phyloP scores from a whole-genome alignment of 768 basidiomycete species.

The Leccinellum luteum region DNA sequence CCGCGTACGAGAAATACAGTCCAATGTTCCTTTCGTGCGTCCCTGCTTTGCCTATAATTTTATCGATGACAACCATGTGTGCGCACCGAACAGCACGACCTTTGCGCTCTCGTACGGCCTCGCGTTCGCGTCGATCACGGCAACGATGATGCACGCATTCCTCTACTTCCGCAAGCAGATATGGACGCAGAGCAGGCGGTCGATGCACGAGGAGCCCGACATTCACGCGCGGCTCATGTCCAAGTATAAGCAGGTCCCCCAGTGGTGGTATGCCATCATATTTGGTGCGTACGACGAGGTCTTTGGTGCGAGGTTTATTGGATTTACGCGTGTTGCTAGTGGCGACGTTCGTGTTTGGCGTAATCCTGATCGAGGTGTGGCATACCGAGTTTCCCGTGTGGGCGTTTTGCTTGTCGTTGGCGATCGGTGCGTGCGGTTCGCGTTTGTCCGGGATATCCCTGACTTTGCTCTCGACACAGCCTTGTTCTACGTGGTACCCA shows the following conservation, averaged over 20 bases:
- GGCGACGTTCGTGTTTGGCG: slow-evolving; percentile 55
- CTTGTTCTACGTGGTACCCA: slow-evolving; percentile 69
- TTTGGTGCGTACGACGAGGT: slow-evolving; percentile 18
- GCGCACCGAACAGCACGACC: slow-evolving; percentile 40
- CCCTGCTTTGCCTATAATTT: neutral
- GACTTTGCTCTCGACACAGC: slow-evolving; percentile 24
- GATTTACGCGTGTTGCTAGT: slow-evolving; percentile 21
- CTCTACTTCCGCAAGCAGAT: slow-evolving; percentile 81
- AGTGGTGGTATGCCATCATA: slow-evolving; percentile 52
- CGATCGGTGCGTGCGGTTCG: slow-evolving; percentile 13
- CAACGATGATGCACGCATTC: slow-evolving; percentile 69
- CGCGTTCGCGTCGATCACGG: slow-evolving; percentile 77
- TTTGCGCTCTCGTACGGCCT: slow-evolving; percentile 80
- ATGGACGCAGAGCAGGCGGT: slow-evolving; percentile 63
- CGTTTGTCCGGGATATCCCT: slow-evolving; percentile 5
- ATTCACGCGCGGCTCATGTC: slow-evolving; percentile 61
- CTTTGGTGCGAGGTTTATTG: neutral
- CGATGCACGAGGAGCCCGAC: slow-evolving; percentile 78
- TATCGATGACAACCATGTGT: neutral
- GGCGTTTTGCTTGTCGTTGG: slow-evolving; percentile 39
- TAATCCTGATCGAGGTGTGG: slow-evolving; percentile 61
- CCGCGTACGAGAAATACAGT: slow-evolving; percentile 54
- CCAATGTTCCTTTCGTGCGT: slow-evolving; percentile 56
- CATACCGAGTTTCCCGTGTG: slow-evolving; percentile 46
- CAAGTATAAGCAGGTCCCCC: slow-evolving; percentile 54